Percentiles rank a stretch among this genome's conserved stretches.
phyloP scores from a whole-genome alignment of 225 moss, liverwort and hornwort species.

The Antitrichia curtipendula region DNA sequence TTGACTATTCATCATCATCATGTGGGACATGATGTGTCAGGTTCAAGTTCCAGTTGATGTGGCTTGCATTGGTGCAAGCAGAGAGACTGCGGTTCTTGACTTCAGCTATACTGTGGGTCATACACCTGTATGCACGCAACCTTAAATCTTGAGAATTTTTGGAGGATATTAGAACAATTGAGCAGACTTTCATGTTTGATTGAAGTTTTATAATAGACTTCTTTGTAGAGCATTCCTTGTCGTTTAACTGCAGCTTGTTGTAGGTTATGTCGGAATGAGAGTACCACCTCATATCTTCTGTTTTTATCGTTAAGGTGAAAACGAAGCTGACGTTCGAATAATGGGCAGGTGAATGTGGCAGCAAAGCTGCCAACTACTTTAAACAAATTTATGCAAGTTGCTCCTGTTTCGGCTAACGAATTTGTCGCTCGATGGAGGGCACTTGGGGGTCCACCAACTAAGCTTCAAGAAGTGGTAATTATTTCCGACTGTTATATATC shows the following conservation, averaged over 20 bases:
- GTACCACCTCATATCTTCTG: neutral
- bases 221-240: neutral
- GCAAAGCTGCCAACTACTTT: constrained; percentile 59
- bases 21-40: constrained; percentile 32
- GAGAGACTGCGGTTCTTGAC: constrained; percentile 85
- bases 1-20: neutral
- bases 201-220: neutral
- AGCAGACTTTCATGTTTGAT: neutral
- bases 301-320: neutral
- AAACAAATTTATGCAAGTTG: constrained; percentile 88
- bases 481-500: neutral
- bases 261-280: neutral
- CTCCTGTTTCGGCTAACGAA: constrained; percentile 76
- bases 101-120: constrained; percentile 54
- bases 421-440: constrained; percentile 86
- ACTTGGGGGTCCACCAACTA: constrained; percentile 76
- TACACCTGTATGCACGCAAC: constrained; percentile 29
- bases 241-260: neutral
- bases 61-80: constrained; percentile 72
- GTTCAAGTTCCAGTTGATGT: constrained; percentile 79
- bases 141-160: neutral
- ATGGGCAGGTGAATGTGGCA: constrained; percentile 63
- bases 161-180: neutral
- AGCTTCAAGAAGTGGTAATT: constrained; percentile 96
- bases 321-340: neutral